Conservation (phyloP, 2,329 filamentous ascomycete species). For the Penicillium vulpinum region DNA sequence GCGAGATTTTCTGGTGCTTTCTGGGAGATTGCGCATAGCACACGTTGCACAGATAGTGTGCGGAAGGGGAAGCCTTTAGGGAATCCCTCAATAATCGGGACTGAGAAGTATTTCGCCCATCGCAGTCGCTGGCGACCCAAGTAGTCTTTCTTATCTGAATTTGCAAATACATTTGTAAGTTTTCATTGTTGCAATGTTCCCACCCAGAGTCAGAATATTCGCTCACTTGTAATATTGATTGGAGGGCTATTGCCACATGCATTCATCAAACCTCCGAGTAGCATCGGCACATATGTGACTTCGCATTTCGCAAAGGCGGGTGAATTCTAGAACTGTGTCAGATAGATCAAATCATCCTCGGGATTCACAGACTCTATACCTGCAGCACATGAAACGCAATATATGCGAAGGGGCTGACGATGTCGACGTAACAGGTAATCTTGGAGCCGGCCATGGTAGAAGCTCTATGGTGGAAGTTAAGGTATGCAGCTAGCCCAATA, state of each 20-base stretch:
- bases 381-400: conserved; percentile 15
- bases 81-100: conserved; percentile 50
- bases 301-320: conserved; percentile 16
- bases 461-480: background rate
- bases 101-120: conserved; percentile 54
- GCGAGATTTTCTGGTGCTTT: conserved; percentile 45
- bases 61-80: conserved; percentile 56
- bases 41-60: conserved; percentile 55
- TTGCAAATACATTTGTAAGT: conserved; percentile 31
- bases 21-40: conserved; percentile 51
- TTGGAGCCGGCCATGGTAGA: conserved; percentile 9
- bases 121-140: conserved; percentile 55
- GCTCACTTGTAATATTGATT: conserved; percentile 15
- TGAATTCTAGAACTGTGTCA: conserved; percentile 8
- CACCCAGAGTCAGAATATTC: background rate
- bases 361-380: background rate
- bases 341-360: background rate
- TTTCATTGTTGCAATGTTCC: conserved; percentile 14
- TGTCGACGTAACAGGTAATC: conserved; percentile 18
- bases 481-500: background rate
- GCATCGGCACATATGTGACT: conserved; percentile 16
- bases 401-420: conserved; percentile 18
- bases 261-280: conserved; percentile 16
- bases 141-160: conserved; percentile 61
- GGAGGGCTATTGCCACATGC: conserved; percentile 17